These are phyloP conservation scores for Penicillium sp. DNA, from an alignment of 2,329 filamentous ascomycete species.

Conservation along the genomic window DNA sequence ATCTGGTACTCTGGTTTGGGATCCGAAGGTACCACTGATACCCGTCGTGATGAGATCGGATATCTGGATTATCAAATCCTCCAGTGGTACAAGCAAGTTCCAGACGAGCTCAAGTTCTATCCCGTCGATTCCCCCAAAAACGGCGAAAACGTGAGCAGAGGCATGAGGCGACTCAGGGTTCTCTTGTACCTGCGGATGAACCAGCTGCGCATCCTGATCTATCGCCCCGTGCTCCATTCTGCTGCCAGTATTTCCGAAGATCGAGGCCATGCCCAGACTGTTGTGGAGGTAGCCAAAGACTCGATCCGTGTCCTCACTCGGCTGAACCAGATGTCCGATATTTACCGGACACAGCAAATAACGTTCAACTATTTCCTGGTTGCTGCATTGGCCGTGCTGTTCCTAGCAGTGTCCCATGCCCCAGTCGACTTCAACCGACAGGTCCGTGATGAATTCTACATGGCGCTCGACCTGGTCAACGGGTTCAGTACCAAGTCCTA, in stretches of 20 bases:
- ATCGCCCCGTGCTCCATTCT: conserved; percentile 82
- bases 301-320: conserved; percentile 60
- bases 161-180: conserved; percentile 71
- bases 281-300: conserved; percentile 64
- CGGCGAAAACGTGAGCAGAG: conserved; percentile 57
- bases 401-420: conserved; percentile 64
- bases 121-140: conserved; percentile 51
- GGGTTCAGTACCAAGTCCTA: conserved; percentile 61
- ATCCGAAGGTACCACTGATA: conserved; percentile 63
- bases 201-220: conserved; percentile 85
- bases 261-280: conserved; percentile 67
- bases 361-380: conserved; percentile 68
- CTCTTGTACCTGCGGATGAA: conserved; percentile 84
- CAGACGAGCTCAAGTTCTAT: conserved; percentile 63
- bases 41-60: conserved; percentile 72
- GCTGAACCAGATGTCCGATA: conserved; percentile 61
- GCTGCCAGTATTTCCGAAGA: conserved; percentile 79
- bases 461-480: conserved; percentile 63
- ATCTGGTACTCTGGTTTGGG: conserved; percentile 80
- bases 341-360: conserved; percentile 63
- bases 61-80: conserved; percentile 79
- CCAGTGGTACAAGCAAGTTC: conserved; percentile 77
- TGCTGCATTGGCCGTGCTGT: conserved; percentile 61
- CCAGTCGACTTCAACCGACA: conserved; percentile 59
- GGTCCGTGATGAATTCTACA: conserved; percentile 66